These are phyloP conservation scores for Porpolomopsis calyptriformis DNA, from an alignment of 768 basidiomycete genomes.

Conservation along the genomic window DNA sequence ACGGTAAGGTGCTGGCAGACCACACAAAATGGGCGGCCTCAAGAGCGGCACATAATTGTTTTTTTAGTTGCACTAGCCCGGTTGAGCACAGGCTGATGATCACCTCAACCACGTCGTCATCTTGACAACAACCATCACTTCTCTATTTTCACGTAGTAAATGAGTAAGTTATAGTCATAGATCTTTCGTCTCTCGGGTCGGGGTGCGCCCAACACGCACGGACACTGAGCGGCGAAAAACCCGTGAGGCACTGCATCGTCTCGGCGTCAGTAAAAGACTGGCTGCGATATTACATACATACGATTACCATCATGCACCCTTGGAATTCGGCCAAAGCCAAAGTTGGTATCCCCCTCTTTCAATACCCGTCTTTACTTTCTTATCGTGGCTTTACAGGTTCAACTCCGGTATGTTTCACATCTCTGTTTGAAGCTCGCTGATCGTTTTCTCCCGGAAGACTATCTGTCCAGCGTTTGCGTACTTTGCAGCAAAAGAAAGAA, in stretches of 20 bases:
- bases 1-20: neutral
- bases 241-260: too few species aligned
- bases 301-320: constrained; percentile 28
- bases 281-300: neutral
- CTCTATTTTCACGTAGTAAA: neutral
- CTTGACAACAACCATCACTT: neutral
- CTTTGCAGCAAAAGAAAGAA: constrained; percentile 85
- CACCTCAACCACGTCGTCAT: too few species aligned
- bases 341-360: constrained; percentile 19
- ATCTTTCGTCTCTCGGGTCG: too few species aligned
- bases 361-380: neutral
- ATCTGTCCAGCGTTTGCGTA: constrained; percentile 76
- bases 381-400: constrained; percentile 12
- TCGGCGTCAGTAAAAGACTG: too few species aligned
- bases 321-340: constrained; percentile 60
- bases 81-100: neutral
- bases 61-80: neutral
- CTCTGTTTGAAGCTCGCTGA: neutral
- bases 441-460: constrained; percentile 35
- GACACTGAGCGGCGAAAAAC: too few species aligned
- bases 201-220: too few species aligned
- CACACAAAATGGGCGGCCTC: neutral
- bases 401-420: constrained; percentile 8
- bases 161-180: too few species aligned
- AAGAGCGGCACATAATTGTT: neutral